These are phyloP conservation scores for Rhizopus stolonifer DNA, from an alignment of 371 early-diverging fungal genomes.

Conservation along the genomic window DNA sequence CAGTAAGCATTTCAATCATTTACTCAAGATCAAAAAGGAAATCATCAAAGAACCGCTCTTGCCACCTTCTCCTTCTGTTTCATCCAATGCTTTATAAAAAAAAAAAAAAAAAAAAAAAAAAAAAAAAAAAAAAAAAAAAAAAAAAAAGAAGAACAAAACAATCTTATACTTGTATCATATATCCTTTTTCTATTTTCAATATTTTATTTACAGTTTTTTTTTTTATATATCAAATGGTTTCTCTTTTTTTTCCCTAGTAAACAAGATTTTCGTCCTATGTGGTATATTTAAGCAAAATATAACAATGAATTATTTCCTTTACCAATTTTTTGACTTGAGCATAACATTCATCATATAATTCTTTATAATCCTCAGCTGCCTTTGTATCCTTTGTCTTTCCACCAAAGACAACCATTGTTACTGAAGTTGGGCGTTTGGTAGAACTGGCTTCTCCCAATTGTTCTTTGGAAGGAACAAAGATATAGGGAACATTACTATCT, in stretches of 20 bases:
- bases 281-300: neutral
- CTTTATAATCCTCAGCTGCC: slow-evolving; percentile 79
- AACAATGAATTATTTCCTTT: slow-evolving; percentile 4
- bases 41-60: neutral
- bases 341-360: slow-evolving; percentile 75
- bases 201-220: neutral
- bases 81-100: slow-evolving; percentile 2
- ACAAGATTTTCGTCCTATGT: slow-evolving; percentile 39
- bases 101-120: too few relatives aligned
- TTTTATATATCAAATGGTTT: too few relatives aligned
- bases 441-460: slow-evolving; percentile 89
- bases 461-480: slow-evolving; percentile 92
- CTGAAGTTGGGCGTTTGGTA: slow-evolving; percentile 94
- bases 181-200: neutral
- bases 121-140: too few relatives aligned
- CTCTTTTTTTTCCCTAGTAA: too few relatives aligned
- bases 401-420: slow-evolving; percentile 85
- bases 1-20: slow-evolving; percentile 11
- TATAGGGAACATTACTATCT: too few relatives aligned
- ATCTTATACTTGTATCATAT: neutral
- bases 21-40: slow-evolving; percentile 25
- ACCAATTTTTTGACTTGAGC: slow-evolving; percentile 67
- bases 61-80: slow-evolving; percentile 19
- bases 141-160: too few relatives aligned
- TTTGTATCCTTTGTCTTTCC: slow-evolving; percentile 71